Conservation (phyloP, 2,329 filamentous ascomycete species). For the Exophiala mesophila region DNA sequence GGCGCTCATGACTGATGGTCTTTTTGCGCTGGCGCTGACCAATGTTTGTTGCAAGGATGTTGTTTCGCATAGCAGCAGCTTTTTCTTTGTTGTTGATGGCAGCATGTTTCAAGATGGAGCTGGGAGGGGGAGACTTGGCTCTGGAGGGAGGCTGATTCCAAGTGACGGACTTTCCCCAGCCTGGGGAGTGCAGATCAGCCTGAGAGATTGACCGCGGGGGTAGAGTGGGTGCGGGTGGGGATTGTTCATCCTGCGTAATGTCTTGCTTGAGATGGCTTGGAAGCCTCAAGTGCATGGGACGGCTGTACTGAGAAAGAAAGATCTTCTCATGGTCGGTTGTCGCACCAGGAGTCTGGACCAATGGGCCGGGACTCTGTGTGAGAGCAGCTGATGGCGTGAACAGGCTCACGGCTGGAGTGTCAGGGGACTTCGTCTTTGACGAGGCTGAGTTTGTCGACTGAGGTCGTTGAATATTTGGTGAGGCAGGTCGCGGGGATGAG, state of each 20-base stretch:
- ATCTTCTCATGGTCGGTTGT: conserved; percentile 41
- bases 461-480: conserved; percentile 6
- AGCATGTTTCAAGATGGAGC: conserved; percentile 66
- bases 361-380: conserved; percentile 11
- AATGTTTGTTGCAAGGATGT: conserved; percentile 1
- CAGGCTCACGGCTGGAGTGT: conserved; percentile 14
- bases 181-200: conserved; percentile 68
- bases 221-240: conserved; percentile 31
- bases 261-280: conserved; percentile 11
- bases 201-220: conserved; percentile 55
- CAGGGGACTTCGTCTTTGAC: conserved; percentile 4
- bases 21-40: conserved; percentile 24
- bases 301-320: conserved; percentile 29
- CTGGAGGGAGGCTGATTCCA: conserved; percentile 74
- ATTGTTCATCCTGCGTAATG: conserved; percentile 50
- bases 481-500: conserved; percentile 9
- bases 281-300: conserved; percentile 18
- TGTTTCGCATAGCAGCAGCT: conserved; percentile 7
- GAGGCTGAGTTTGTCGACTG: not conserved
- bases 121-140: conserved; percentile 67
- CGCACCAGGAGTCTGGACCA: conserved; percentile 36
- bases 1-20: conserved; percentile 58
- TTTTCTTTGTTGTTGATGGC: conserved; percentile 15
- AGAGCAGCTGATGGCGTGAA: conserved; percentile 12
- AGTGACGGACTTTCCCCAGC: conserved; percentile 64